Evolutionary conservation across 2,329 filamentous ascomycete genomes (phyloP).

Genomic region (Aotearoamyces nothofagi): DNA sequence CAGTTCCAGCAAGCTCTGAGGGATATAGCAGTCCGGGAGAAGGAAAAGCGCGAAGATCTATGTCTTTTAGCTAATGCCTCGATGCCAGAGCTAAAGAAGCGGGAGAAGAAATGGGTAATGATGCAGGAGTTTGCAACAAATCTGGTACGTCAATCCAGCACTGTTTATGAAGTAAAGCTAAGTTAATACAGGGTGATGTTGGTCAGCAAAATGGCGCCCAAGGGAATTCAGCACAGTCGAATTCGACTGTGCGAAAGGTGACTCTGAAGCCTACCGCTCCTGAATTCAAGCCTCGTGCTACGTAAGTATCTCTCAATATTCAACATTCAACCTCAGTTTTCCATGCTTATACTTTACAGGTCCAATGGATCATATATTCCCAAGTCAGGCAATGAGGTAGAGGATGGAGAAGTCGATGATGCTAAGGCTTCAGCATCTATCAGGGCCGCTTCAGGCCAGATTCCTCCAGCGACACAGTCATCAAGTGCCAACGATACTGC

Average conservation of each 20-base stretch:
- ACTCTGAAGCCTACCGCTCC: constrained; percentile 41
- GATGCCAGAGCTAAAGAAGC: constrained; percentile 52
- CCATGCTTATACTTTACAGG: too few species aligned
- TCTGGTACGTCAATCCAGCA: constrained; percentile 29
- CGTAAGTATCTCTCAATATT: constrained; percentile 10
- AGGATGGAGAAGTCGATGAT: constrained; percentile 63
- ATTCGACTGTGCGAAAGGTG: constrained; percentile 19
- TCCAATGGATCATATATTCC: constrained; percentile 19
- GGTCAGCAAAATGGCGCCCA: constrained; percentile 6
- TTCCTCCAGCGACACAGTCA: too few species aligned
- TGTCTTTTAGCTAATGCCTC: constrained; percentile 60
- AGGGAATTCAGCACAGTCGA: constrained; percentile 11
- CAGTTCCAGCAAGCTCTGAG: constrained; percentile 49
- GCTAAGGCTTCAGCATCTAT: constrained; percentile 23
- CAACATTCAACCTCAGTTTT: too few species aligned
- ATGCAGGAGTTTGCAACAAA: constrained; percentile 59
- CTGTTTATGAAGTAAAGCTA: constrained; percentile 13
- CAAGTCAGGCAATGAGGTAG: constrained; percentile 32
- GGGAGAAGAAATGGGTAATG: constrained; percentile 54
- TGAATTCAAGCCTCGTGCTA: constrained; percentile 41
- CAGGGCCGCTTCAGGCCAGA: too few species aligned
- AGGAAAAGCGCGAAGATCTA: constrained; percentile 53
- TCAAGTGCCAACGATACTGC: too few species aligned
- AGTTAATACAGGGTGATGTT: constrained; percentile 9
- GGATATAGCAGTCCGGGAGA: constrained; percentile 49